Evolutionary conservation across 495 filamentous ascomycete genomes (phyloP), one percentile per base, ranked within the genome.

Genomic region (Aspergillus taichungensis): DNA sequence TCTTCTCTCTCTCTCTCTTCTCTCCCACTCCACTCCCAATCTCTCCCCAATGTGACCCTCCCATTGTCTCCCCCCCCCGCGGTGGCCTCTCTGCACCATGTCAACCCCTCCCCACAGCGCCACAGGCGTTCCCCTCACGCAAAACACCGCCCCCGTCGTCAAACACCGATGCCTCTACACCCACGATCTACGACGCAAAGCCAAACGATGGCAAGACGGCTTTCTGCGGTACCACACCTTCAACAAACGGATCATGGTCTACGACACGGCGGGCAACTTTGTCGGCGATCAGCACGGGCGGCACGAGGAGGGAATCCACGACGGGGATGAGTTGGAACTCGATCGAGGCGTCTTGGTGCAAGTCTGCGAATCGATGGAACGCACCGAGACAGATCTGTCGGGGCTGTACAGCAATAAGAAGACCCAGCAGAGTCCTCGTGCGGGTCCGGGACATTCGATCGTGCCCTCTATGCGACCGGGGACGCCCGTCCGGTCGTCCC

Each of bases 161-260:
- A 87, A 92, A 51, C 90, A 81, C 55, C 70, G 78, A 43, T 95
- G 89, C 54, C 79, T 96, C 13, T 96, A 84, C 63, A 94, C 86
- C 5, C 76, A 83, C 50, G 89, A 96, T 57, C 60, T 94, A 40
- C 79, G 82, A 7, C 77, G 85, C 40, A 96, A 96, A 63, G 79
- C 84, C 42, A 96, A 96, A 64, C 69, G 85, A 37, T 96, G 89
- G 89, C 86, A 91, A 52, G 90, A 96, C 83, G 90, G 90, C 34
- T 79, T 81, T 37, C 74, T 95, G 29, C 79, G 83, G 42, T 94
- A 80, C 56, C 89, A 96, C 59, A 85, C 85, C 2, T 94, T 94
- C 73, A 96, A 96, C 66, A 87, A 83, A 52, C 80, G 89, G 4
- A 69, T 88, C 33, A 94, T 96, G 89, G 85, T 92, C 13, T 91